These are phyloP conservation scores for Dioscorea alata DNA, from an alignment of 106 monocot genomes.

Conservation along the genomic window DNA sequence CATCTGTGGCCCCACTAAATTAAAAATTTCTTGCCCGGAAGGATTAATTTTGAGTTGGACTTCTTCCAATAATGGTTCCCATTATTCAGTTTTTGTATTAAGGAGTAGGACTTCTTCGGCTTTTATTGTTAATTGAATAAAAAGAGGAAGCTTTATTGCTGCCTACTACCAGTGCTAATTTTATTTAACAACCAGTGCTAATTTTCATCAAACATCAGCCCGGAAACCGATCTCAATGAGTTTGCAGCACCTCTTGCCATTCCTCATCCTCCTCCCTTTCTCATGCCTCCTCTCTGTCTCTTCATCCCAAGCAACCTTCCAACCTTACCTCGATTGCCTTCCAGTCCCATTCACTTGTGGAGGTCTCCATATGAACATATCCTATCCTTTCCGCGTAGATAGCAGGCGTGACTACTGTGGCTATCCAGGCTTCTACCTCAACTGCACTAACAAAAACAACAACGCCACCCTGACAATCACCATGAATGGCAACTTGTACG, in stretches of 20 bases:
- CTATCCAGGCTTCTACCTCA: background rate
- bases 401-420: conserved; percentile 12
- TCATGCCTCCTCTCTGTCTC: background rate
- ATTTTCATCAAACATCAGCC: no score
- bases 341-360: background rate
- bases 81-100: no score
- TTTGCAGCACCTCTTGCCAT: background rate
- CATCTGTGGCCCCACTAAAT: no score
- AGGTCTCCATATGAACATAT: background rate
- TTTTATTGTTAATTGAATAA: no score
- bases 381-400: conserved; percentile 4
- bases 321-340: background rate
- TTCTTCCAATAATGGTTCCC: no score
- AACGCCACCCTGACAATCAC: background rate
- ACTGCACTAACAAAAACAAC: conserved; percentile 3
- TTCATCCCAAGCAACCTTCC: background rate
- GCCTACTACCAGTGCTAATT: no score
- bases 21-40: no score
- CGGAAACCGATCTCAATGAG: no score
- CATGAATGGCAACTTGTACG: background rate
- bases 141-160: no score
- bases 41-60: no score
- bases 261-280: background rate
- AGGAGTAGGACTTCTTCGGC: no score
- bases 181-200: no score